Conservation (phyloP, 2,329 filamentous ascomycete genomes). For the Nannizziopsis barbatae region DNA sequence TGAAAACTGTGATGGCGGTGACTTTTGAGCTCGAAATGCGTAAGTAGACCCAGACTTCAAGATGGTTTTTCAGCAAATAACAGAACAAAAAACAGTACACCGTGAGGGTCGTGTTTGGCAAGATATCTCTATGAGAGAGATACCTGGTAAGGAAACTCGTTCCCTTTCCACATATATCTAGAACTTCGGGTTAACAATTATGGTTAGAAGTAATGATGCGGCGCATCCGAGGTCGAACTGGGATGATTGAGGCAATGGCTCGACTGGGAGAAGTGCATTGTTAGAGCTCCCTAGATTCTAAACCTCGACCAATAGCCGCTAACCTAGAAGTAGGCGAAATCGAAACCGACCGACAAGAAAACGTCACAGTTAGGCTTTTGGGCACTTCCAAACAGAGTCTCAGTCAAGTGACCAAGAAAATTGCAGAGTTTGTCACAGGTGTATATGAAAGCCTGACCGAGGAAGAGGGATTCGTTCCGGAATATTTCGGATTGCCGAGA, state of each 20-base stretch:
- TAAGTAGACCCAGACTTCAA: conserved; percentile 3
- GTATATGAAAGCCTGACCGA: conserved; percentile 5
- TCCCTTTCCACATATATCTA: background rate
- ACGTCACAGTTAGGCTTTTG: conserved; percentile 7
- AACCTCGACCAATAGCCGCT: background rate
- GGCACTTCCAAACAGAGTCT: background rate
- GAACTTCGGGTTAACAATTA: background rate
- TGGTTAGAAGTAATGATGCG: conserved; percentile 2
- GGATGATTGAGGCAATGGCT: conserved; percentile 1
- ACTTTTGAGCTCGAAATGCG: conserved; percentile 13
- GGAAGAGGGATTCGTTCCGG: background rate
- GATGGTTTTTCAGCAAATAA: background rate
- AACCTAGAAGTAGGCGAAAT: conserved; percentile 9
- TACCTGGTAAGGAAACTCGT: conserved; percentile 10
- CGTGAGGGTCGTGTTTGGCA: conserved; percentile 14
- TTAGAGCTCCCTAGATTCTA: background rate
- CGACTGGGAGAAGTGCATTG: background rate
- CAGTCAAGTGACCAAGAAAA: conserved; percentile 1
- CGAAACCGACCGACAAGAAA: background rate
- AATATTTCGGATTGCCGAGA: background rate
- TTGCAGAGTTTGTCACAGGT: conserved; percentile 3
- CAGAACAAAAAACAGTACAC: conserved; percentile 10
- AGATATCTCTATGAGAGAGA: conserved; percentile 12
- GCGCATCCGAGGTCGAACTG: conserved; percentile 1
- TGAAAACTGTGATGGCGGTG: conserved; percentile 6